Base-by-base conservation (phyloP, 441 rosid species). In the Bocquillonia castaneifolia region DNA sequence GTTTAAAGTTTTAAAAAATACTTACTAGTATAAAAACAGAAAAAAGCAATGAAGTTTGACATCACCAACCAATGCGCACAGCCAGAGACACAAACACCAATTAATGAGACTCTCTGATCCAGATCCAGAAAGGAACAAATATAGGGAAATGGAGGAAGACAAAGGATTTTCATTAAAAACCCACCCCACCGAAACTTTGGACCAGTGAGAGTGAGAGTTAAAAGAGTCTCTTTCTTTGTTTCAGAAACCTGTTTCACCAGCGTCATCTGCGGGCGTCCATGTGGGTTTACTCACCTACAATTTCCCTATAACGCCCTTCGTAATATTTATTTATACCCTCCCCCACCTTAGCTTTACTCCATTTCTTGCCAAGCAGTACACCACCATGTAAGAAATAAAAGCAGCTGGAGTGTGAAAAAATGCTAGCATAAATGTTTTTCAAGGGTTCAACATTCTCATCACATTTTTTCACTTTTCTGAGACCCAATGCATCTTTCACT, bases 221-320 rank as follows among this genome's bases (percentile, higher is more conserved):
- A n/a, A 22, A n/a, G 51, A 47, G 28, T 50, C 47, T 64, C 56
- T 10, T 50, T 65, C 56, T 10, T 50, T 65, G 47, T 32, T 31
- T 47, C 66, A 60, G 66, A 9, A 50, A 23, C 58, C 63, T 45
- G 62, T 32, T 22, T 14, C 20, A 14, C 47, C 66, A 72, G 71
- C 71, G 59, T 10, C 32, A 59, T 37, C 75, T 44, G 44, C 71
- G 66, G 71, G 61, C 42, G 66, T 28, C 59, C 56, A 36, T 47
- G 67, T 69, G 67, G 40, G n/a, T 55, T 66, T 37, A 29, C 68
- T 22, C 23, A 6, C 3, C 1, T n/a, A n/a, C 54, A 0, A 50
- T 28, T 14, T 50, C 0, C 28, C 72, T 6, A 28, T 23, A 50
- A 18, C 39, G 66, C 36, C 66, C 59, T 28, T 34, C 20, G 18